Evolutionary conservation across 768 basidiomycete species (phyloP).

Genomic region (Tylopilus sp.): DNA sequence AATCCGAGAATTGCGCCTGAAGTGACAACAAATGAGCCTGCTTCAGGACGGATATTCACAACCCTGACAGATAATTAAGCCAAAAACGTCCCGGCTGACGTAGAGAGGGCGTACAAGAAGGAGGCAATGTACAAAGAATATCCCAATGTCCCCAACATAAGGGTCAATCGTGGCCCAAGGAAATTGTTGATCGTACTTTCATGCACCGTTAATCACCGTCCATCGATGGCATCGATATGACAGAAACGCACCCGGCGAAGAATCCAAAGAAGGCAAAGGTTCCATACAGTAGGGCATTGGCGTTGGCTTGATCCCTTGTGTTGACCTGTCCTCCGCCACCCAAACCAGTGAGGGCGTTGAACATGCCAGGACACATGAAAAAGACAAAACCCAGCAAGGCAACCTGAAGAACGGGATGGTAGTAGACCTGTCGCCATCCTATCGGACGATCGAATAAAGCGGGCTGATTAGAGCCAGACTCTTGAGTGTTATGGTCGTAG

Average conservation of each 20-base stretch:
- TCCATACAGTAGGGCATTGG: constrained; percentile 63
- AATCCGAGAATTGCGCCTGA: constrained; percentile 50
- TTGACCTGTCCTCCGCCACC: constrained; percentile 79
- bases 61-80: constrained; percentile 38
- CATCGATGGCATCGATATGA: background rate
- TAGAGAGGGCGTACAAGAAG: constrained; percentile 34
- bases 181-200: constrained; percentile 71
- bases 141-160: constrained; percentile 49
- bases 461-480: constrained; percentile 16
- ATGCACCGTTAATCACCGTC: background rate
- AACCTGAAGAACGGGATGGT: constrained; percentile 44
- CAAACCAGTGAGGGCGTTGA: constrained; percentile 76
- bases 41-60: constrained; percentile 33
- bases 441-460: constrained; percentile 44
- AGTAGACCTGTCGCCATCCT: constrained; percentile 53
- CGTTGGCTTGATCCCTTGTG: constrained; percentile 59
- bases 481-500: constrained; percentile 14
- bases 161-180: constrained; percentile 48
- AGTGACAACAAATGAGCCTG: constrained; percentile 44
- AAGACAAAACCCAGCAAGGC: constrained; percentile 60
- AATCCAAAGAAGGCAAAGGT: constrained; percentile 61
- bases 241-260: constrained; percentile 58
- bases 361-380: constrained; percentile 64
- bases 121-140: constrained; percentile 50
- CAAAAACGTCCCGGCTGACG: background rate